Evolutionary conservation across 495 filamentous ascomycete genomes (phyloP).

Genomic region (Halenospora varia): DNA sequence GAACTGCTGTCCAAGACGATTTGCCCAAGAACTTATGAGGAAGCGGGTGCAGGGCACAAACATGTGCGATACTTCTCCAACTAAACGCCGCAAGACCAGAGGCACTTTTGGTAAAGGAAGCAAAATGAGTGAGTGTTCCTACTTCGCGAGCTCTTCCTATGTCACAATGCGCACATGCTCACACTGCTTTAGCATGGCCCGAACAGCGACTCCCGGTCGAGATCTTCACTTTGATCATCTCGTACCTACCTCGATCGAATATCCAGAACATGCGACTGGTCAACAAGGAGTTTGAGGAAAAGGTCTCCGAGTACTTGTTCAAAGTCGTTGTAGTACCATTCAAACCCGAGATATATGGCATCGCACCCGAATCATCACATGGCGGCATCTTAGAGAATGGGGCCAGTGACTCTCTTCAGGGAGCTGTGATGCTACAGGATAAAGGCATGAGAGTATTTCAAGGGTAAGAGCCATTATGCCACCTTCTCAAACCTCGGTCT

Average conservation of each 20-base stretch:
- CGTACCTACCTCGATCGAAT: conserved; percentile 41
- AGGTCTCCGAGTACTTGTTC: conserved; percentile 43
- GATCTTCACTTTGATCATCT: conserved; percentile 41
- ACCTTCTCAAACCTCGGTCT: neutral
- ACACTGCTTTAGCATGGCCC: conserved; percentile 32
- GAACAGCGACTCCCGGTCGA: conserved; percentile 41
- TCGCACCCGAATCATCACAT: conserved; percentile 13
- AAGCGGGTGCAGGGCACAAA: too few species aligned
- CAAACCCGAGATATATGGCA: conserved; percentile 46
- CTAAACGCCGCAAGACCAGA: conserved; percentile 18
- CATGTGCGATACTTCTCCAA: conserved; percentile 14
- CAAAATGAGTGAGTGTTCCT: too few species aligned
- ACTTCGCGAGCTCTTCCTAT: too few species aligned
- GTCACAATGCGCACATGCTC: neutral
- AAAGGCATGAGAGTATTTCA: conserved; percentile 44
- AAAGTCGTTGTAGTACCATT: conserved; percentile 50
- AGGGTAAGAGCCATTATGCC: conserved; percentile 15
- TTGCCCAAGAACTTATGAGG: too few species aligned
- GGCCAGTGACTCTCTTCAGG: neutral
- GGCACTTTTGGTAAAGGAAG: conserved; percentile 3
- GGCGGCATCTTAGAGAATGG: neutral
- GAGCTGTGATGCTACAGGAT: conserved; percentile 23
- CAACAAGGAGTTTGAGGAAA: conserved; percentile 45
- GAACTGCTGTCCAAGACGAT: too few species aligned
- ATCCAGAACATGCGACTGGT: conserved; percentile 49